Evolutionary conservation across 2,329 filamentous ascomycete species (phyloP).

Genomic region (Phyllosticta citribraziliensis): DNA sequence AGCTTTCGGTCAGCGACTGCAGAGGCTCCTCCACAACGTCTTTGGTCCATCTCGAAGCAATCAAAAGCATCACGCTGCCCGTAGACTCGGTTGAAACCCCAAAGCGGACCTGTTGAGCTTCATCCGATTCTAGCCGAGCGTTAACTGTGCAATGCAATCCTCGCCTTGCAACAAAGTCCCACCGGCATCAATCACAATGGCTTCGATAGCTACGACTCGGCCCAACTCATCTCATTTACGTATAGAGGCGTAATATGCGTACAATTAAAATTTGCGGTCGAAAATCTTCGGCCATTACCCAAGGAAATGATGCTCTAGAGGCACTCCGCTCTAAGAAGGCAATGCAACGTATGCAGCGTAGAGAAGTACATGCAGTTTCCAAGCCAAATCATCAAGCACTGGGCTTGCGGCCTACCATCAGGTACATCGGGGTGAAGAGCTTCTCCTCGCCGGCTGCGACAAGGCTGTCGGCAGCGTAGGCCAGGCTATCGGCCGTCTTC

Average conservation of each 20-base stretch:
- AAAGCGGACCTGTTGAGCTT: neutral
- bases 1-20: neutral
- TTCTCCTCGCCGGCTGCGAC: conserved; percentile 80
- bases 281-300: neutral
- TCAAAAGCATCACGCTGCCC: neutral
- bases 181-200: neutral
- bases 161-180: neutral
- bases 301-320: neutral
- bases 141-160: neutral
- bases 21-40: neutral
- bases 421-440: conserved; percentile 97
- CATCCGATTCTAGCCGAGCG: neutral
- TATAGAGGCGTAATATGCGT: neutral
- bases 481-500: conserved; percentile 90
- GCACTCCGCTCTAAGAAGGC: neutral
- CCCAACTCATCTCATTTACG: neutral
- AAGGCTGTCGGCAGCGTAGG: conserved; percentile 69
- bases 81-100: neutral
- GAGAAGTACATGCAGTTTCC: neutral
- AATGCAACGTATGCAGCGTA: neutral
- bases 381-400: conserved; percentile 6
- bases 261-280: neutral
- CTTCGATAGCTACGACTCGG: neutral
- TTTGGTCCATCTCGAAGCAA: neutral
- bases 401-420: conserved; percentile 94